Conservation (phyloP, 2,329 filamentous ascomycete genomes). For the Fusarium succisae region DNA sequence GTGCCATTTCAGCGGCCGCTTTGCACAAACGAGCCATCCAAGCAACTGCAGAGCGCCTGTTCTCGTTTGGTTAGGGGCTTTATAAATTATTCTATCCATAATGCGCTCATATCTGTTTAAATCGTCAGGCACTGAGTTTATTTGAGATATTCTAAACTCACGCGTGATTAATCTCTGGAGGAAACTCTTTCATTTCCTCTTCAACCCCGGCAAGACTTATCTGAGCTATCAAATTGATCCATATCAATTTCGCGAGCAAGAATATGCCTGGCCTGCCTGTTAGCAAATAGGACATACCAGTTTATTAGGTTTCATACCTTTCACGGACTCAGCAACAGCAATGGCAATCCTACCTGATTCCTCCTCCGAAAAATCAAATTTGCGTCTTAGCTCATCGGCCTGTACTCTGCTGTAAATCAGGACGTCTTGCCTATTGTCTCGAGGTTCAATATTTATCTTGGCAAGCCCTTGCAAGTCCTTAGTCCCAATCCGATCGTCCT, state of each 20-base stretch:
- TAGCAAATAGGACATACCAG: rapidly evolving
- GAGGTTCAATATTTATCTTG: rapidly evolving
- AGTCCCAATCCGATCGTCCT: rapidly evolving
- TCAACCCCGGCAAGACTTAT: rapidly evolving
- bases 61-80: rapidly evolving
- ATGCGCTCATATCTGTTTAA: not conserved
- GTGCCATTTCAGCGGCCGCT: not conserved
- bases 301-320: not conserved
- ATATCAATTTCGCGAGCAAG: rapidly evolving
- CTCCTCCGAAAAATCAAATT: rapidly evolving
- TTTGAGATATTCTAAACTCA: rapidly evolving
- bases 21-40: not conserved
- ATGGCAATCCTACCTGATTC: not conserved
- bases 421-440: not conserved
- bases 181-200: rapidly evolving
- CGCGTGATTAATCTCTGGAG: rapidly evolving
- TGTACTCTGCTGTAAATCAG: not conserved
- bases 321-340: rapidly evolving
- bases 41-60: not conserved
- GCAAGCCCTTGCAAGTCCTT: rapidly evolving
- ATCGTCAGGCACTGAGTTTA: no score
- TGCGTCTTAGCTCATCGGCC: rapidly evolving
- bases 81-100: rapidly evolving
- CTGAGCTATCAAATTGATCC: not conserved
- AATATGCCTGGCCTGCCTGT: rapidly evolving